Base-by-base conservation (phyloP, 2,329 filamentous ascomycete species). In the Colletotrichum magnum region DNA sequence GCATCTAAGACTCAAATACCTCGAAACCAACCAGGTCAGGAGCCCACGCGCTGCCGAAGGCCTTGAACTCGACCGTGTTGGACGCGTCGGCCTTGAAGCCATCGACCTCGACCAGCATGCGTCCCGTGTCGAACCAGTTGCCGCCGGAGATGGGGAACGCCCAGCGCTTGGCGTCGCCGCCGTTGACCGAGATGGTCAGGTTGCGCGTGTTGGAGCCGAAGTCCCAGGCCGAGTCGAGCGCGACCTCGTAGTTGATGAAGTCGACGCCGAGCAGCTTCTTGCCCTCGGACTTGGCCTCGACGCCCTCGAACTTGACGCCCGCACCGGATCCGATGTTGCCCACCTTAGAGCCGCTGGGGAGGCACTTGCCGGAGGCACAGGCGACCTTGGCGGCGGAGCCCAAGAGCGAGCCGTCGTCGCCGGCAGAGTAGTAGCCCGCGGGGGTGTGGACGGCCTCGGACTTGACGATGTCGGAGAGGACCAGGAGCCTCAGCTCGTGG, bases 231-330 rank as follows among this genome's bases (percentile, higher is more conserved):
- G 66, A 60, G 26, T 66, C 66, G 18, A 69, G 57, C 77, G 84
- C 87, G 0, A 82, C 77, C 9, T 87, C 85, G 70, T 88, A 87
- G 75, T 88, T 87, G 75, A 86, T 84, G 53, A 82, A 87, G 72
- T 86, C 83, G 13, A 87, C 74, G 0, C 82, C 83, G 0, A 87
- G 67, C 39, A 84, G 80, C 67, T 83, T 81, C 3, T 72, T 72
- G 1, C 81, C 79, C 4, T 70, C 74, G 0, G 74, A 78, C 1
- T 76, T 70, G 1, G 75, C 74, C 4, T 47, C 70, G 10, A 82
- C 77, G 1, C 74, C 74, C 3, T 75, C 66, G 57, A 87, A 82
- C 0, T 74, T 77, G n/a, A 80, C 78, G 3, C 66, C 77, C 1
- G 82, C 78, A n/a, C 72, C 77, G 0, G 73, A 65, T 1, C 75